A percentile compares a stretch with the other conserved stretches of the same genome.
These are phyloP conservation scores for Cantharellus cinnabarinus DNA, from an alignment of 768 basidiomycete species.

Conservation along the genomic window DNA sequence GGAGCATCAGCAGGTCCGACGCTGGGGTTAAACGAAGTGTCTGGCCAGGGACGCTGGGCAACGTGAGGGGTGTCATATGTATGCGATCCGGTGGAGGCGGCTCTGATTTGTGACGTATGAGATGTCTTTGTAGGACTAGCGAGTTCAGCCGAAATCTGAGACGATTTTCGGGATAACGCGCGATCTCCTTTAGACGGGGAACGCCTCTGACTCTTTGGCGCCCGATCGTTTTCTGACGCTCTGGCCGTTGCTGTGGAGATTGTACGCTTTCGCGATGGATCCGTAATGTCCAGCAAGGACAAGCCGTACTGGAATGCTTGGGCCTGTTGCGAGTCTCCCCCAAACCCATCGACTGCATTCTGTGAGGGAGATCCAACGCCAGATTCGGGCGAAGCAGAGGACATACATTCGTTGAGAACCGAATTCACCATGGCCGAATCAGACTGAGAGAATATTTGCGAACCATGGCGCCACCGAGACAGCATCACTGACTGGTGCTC, in stretches of 20 bases:
- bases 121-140: background rate
- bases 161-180: background rate
- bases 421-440: no score
- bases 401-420: background rate
- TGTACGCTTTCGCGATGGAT: slow-evolving; percentile 1
- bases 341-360: background rate
- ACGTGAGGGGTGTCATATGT: background rate
- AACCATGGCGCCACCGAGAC: no score
- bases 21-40: background rate
- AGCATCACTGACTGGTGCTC: no score
- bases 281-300: background rate
- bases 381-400: background rate
- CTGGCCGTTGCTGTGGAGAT: background rate
- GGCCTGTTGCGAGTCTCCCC: background rate
- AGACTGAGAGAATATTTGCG: no score
- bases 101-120: background rate
- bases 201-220: background rate
- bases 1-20: background rate
- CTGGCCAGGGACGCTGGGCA: background rate
- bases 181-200: background rate
- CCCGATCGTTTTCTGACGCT: background rate
- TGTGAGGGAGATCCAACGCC: background rate
- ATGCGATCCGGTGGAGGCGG: background rate
- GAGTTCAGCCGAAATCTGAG: background rate
- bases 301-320: background rate